Conservation (phyloP, 2,329 filamentous ascomycete species). For the Pezicula carpinea region DNA sequence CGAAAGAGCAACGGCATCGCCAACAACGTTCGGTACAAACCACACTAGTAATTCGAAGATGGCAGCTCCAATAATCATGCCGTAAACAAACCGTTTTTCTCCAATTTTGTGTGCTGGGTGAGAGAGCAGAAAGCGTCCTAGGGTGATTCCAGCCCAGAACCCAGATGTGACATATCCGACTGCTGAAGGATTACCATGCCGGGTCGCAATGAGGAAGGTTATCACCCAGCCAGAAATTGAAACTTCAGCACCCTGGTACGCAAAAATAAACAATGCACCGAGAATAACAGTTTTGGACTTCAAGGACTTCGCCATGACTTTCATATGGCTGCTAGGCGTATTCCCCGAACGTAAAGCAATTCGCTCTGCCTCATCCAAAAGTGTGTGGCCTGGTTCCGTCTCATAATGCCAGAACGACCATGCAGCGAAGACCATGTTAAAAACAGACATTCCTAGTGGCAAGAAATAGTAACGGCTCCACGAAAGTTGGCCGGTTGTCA, state of each 20-base stretch:
- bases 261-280: conserved; percentile 77
- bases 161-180: conserved; percentile 78
- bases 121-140: conserved; percentile 69
- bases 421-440: conserved; percentile 52
- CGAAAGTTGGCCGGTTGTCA: conserved; percentile 48
- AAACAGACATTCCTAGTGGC: conserved; percentile 50
- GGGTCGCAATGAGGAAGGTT: conserved; percentile 72
- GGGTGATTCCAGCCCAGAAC: conserved; percentile 69
- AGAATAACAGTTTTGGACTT: conserved; percentile 57
- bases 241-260: conserved; percentile 82
- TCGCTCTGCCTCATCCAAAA: conserved; percentile 38
- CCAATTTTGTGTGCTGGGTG: conserved; percentile 63
- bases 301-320: conserved; percentile 39
- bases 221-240: conserved; percentile 84
- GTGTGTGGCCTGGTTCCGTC: conserved; percentile 43
- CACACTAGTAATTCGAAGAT: conserved; percentile 74
- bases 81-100: conserved; percentile 65
- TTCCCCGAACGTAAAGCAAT: conserved; percentile 29
- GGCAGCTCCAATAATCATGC: conserved; percentile 55
- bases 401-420: conserved; percentile 72
- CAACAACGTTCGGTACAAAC: conserved; percentile 71
- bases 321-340: conserved; percentile 27
- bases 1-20: conserved; percentile 61
- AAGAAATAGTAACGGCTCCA: conserved; percentile 76
- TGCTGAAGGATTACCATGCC: conserved; percentile 61